Evolutionary conservation across 192 early-diverging fungal species (phyloP).

Genomic region (Oehlia diaphana): DNA sequence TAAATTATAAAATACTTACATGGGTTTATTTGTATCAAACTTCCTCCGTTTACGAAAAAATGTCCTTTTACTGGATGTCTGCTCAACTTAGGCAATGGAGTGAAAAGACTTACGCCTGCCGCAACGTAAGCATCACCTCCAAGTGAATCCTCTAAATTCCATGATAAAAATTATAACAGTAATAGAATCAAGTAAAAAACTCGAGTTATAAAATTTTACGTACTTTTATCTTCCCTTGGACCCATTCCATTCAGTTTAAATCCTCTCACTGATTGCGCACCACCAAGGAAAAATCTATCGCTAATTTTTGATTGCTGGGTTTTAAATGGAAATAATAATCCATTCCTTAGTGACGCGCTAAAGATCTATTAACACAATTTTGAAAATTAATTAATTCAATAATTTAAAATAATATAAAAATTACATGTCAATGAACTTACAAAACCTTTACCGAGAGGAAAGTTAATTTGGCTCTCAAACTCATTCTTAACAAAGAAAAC

Average conservation of each 20-base stretch:
- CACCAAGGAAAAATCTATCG: conserved; percentile 90
- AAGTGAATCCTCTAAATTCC: conserved; percentile 62
- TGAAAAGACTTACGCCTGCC: conserved; percentile 75
- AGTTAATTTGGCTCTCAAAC: conserved; percentile 63
- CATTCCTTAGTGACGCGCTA: conserved; percentile 49
- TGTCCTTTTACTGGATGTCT: conserved; percentile 74
- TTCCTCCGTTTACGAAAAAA: conserved; percentile 87
- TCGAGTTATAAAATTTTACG: not conserved
- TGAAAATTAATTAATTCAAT: not conserved
- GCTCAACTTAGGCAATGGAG: conserved; percentile 74
- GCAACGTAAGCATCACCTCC: conserved; percentile 89
- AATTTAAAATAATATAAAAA: not conserved
- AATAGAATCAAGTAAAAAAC: not conserved
- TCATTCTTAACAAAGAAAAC: conserved; percentile 71
- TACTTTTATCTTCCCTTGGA: conserved; percentile 78
- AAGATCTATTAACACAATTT: conserved; percentile 34
- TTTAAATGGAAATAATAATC: conserved; percentile 64
- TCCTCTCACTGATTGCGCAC: conserved; percentile 82
- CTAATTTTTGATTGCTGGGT: conserved; percentile 62
- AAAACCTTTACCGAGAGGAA: conserved; percentile 55
- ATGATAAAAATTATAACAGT: not conserved
- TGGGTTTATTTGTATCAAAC: conserved; percentile 55
- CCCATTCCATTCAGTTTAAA: conserved; percentile 88
- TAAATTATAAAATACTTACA: conserved; percentile 33
- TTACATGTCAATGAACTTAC: conserved; percentile 34